Percentiles rank a stretch among this genome's conserved stretches.
Conservation (phyloP, 768 basidiomycete genomes). For the Psilocybe azurescens region DNA sequence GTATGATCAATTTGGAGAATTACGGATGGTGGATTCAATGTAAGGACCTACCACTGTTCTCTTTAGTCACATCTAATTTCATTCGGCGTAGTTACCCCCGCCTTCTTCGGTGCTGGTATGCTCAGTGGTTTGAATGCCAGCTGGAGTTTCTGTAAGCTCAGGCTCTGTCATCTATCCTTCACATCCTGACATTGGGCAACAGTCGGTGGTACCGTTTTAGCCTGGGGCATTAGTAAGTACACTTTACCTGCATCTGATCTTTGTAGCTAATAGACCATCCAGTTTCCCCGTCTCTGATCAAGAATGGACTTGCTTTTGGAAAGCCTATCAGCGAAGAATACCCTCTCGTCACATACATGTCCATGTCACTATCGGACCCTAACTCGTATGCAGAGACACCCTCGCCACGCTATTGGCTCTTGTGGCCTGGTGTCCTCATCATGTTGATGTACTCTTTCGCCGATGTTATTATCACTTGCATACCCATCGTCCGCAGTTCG, state of each 20-base stretch:
- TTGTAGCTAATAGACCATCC: neutral
- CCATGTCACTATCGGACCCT: slow-evolving; percentile 52
- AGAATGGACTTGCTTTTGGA: slow-evolving; percentile 57
- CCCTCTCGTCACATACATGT: slow-evolving; percentile 49
- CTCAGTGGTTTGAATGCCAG: slow-evolving; percentile 60
- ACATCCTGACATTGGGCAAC: slow-evolving; percentile 16
- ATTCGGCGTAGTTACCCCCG: slow-evolving; percentile 45
- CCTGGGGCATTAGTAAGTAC: slow-evolving; percentile 61
- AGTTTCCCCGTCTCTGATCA: slow-evolving; percentile 59
- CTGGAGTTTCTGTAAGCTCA: slow-evolving; percentile 59
- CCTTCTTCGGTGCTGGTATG: slow-evolving; percentile 66
- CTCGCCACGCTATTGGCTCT: slow-evolving; percentile 64
- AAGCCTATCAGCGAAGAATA: slow-evolving; percentile 37
- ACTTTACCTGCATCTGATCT: neutral
- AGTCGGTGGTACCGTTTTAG: slow-evolving; percentile 59
- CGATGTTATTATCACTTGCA: slow-evolving; percentile 49
- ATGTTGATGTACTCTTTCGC: slow-evolving; percentile 67
- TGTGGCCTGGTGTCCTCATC: slow-evolving; percentile 67
- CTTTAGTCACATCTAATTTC: neutral
- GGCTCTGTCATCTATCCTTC: neutral
- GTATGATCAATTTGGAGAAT: slow-evolving; percentile 63
- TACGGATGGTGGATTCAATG: slow-evolving; percentile 62
- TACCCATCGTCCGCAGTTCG: slow-evolving; percentile 38
- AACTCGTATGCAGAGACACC: slow-evolving; percentile 43
- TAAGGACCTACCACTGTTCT: slow-evolving; percentile 26